Base-by-base conservation (phyloP, 2,329 filamentous ascomycete species). In the Phialemoniopsis sp. region DNA sequence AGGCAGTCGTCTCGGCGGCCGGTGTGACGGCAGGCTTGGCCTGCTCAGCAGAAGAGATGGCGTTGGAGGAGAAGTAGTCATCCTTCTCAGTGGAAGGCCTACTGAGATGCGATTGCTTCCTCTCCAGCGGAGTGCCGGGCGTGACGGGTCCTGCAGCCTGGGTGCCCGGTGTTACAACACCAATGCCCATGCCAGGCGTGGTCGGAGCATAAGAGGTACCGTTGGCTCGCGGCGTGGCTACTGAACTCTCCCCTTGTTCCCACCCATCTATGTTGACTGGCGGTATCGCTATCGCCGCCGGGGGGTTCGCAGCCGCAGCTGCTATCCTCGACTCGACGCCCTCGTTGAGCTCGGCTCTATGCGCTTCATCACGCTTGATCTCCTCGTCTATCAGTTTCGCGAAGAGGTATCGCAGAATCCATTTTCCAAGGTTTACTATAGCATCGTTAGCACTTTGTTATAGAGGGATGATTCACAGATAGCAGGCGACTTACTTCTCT, bases 361-460 rank as follows among this genome's bases (percentile, higher is more conserved):
- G 81, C 1, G 65, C 68, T 53, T 87, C 81, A 54, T 98, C 93
- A 38, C 88, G 80, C 47, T 77, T 82, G 49, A 95, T 86, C 59
- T 97, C 88, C 59, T 96, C 90, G 44, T 95, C 87, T 39, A 98
- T 85, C 32, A 97, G 71, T 40, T 86, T 85, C 9, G 85, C 82
- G 64, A 98, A 98, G 0, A 98, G 73, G 60, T 96, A 95, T 28
- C 93, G 80, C 43, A 98, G 67, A 34, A 97, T 81, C 93, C 93
- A 98, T 70, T 95, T 95, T 8, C 93, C 93, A 34, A 97, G 80
- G 55, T 95, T 97, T 60, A 97, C 87, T 93, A 47, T 18, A n/a
- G 18, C n/a, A 21, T n/a, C 39, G 40, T 51, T 39, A 55, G 47
- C n/a, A 34, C 21, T 26, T 29, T 9, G 15, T n/a, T 17, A 16